These are phyloP conservation scores for Chaetomium olivaceum DNA, from an alignment of 2,329 filamentous ascomycete species.

Conservation along the genomic window DNA sequence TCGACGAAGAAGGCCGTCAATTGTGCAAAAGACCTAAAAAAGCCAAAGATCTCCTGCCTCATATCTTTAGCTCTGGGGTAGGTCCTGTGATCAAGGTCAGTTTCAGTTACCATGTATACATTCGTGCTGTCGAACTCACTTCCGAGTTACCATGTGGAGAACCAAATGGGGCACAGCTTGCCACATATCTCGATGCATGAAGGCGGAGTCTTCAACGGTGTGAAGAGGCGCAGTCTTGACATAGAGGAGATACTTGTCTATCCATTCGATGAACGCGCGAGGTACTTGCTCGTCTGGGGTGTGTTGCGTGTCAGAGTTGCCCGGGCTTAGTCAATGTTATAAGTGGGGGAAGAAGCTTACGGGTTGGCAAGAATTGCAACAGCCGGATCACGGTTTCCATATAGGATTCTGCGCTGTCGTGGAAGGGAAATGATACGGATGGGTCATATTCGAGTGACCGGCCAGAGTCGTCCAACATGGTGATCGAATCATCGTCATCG, in stretches of 20 bases:
- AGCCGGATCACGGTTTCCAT: conserved; percentile 36
- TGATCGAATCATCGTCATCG: conserved; percentile 29
- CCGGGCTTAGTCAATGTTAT: too few species aligned
- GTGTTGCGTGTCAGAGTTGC: conserved; percentile 34
- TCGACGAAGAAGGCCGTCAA: conserved; percentile 55
- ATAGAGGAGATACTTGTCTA: conserved; percentile 50
- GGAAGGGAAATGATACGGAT: conserved; percentile 50
- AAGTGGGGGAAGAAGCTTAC: conserved; percentile 15
- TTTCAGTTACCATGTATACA: neutral
- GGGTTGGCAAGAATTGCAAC: conserved; percentile 32
- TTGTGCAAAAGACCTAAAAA: conserved; percentile 48
- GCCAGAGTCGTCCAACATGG: conserved; percentile 28
- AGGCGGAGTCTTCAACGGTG: conserved; percentile 46
- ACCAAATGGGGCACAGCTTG: conserved; percentile 52
- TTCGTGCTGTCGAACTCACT: conserved; percentile 19
- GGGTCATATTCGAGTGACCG: conserved; percentile 43
- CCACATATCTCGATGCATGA: conserved; percentile 54
- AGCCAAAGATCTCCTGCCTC: conserved; percentile 38
- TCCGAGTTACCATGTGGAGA: conserved; percentile 34
- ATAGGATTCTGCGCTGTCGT: conserved; percentile 33
- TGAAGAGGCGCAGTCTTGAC: conserved; percentile 40
- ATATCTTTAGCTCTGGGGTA: conserved; percentile 34
- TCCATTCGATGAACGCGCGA: conserved; percentile 50
- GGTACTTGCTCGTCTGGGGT: conserved; percentile 48
- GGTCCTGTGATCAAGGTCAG: conserved; percentile 33